Base-by-base conservation (phyloP, 2,329 filamentous ascomycete species). In the Botrytis aclada region DNA sequence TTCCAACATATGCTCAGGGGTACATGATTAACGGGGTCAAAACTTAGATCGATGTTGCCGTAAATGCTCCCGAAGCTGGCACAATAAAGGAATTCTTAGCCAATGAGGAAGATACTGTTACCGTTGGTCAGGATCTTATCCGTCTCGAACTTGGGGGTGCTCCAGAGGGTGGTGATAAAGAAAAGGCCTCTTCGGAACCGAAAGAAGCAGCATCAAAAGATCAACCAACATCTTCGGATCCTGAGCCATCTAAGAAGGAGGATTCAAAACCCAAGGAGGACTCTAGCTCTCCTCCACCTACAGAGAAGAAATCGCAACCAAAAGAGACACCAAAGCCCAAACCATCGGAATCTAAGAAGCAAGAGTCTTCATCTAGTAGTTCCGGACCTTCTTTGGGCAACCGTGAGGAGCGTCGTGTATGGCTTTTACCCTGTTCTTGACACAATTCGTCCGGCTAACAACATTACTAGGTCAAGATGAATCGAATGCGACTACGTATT, bases 401-500 rank as follows among this genome's bases (percentile, higher is more conserved):
- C 84, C 92, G 95, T 73, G 93, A 96, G 78, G 95, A 99, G 86
- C 92, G 93, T 76, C 90, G 94, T 75, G 94, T 95, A 89, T 77
- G 92, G 85, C 20, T 63, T 6, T 51, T 67, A 25, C 16, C 32
- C 56, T 34, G 10, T 66, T 25, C 34, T n/a, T 4, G 29, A 51
- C 41, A 37, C n/a, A 18, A 25, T 69, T 69, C 37, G 5, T 62
- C 29, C 37, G 16, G 43, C 73, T 78, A 69, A 78, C 60, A 60
- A 70, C 32, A 75, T 61, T 71, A 76, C 72, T 79, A 96, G 93
- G 94, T 98, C 80, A 99, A 99, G 88, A 99, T 99, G 96, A 98
- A 98, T 87, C 94, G 96, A 77, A 99, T 99, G 96, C 94, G 96
- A 77, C 89, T 98, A 75, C 92, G 96, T 75, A 99, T 98, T 78